Base-by-base conservation (phyloP, 2,329 filamentous ascomycete genomes). In the Diaporthe vexans region DNA sequence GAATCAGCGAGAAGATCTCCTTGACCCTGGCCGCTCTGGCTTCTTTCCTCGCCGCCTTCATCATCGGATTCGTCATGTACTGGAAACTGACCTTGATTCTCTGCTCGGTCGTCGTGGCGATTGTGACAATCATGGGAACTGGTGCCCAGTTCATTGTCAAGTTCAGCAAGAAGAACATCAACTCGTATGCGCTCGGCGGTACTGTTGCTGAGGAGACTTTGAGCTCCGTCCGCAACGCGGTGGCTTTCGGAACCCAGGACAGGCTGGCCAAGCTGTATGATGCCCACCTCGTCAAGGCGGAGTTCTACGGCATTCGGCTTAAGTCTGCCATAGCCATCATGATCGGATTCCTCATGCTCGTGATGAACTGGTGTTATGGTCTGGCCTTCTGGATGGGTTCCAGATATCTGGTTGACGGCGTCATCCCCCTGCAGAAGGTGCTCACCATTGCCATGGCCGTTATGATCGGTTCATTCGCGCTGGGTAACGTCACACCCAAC, bases 21-120 rank as follows among this genome's bases (percentile, higher is more conserved):
- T 85, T 98, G 76, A 95, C 94, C 0, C 81, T 97, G 73, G 91
- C 92, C 19, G 94, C 94, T 17, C 67, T 95, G 5, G 91, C 95
- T 1, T 95, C 94, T 11, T 98, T 98, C 80, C 85, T 97, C 72
- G 92, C 95, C 0, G 95, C 95, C 21, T 98, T 98, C 77, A 86
- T 98, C 73, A 96, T 99, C 77, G 95, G 94, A 3, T 98, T 98
- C 81, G 84, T 96, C 83, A 94, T 94, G 80, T 97, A 94, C 83
- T 98, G 96, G 94, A 98, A 97, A 83, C 86, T 98, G 77, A 97
- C 97, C 0, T 85, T 98, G 69, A 98, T 99, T 78, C 89, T 98
- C 52, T 89, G 91, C 33, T 96, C 94, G 0, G 95, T 94, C 1
- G 92, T 98, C 76, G 86, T 96, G 57, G 94, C 95, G 2, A 91